Base-by-base conservation (phyloP, 1,284 basidiomycete species). In the Trichosporon ovoides region DNA sequence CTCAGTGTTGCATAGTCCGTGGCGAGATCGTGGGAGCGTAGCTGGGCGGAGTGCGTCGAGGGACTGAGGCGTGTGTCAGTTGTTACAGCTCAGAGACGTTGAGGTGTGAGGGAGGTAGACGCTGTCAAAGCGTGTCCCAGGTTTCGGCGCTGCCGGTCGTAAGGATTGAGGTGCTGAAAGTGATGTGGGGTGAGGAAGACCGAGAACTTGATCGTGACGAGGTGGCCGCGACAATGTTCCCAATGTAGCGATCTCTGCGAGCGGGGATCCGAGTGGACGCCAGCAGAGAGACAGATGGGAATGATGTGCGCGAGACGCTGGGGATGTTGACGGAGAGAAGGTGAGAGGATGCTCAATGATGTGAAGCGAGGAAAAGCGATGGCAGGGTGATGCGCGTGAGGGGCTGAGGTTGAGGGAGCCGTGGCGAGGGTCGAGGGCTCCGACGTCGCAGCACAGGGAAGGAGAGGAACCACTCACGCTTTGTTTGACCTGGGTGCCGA, bases 1-100 rank as follows among this genome's bases (percentile, higher is more conserved):
- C 53, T 58, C 43, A 60, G 40, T 38, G 34, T 59, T 52, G 55
- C 59, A 60, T 60, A 38, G 60, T 71, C 68, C 57, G 65, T 74
- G 38, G 56, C 61, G 20, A 57, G 43, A 48, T 48, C 43, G 43
- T 48, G 43, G 28, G 22, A 48, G 43, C 43, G 43, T 48, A 28
- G 40, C 40, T 20, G 28, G 24, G 43, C 43, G 43, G 28, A 48
- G 22, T 24, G 40, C 22, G 43, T 37, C 28, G 43, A 48, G 16
- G n/a, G 43, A 48, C 43, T 48, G 43, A 31, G 28, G 22, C 24
- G 20, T 13, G 22, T n/a, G 43, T 48, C 43, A 48, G 43, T 38
- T 31, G 43, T 14, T 22, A 22, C 22, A 28, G 16, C 28, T 24
- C 43, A 48, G 11, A 11, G 24, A n/a, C n/a, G 24, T 4, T 28